Evolutionary conservation across 495 filamentous ascomycete species (phyloP), one percentile per base, ranked within the genome.

Genomic region (Penicillium salamii): DNA sequence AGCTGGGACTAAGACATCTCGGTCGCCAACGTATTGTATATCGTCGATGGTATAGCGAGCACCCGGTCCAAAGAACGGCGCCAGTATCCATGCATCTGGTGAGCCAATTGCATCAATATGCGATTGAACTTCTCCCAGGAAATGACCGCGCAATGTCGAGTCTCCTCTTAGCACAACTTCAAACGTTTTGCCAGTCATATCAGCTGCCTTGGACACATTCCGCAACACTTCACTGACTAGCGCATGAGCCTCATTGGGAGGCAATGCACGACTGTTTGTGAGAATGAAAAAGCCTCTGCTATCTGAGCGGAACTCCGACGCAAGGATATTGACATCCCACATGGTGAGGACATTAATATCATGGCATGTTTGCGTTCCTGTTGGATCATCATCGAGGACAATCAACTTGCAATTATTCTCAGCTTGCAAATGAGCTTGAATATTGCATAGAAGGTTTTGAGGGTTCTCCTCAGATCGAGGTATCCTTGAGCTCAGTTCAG

Each of bases 91-190:
- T 39, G 36, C 36, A 39, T 39, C 36, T 15, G 36, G 36, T 20
- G 36, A 23, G 18, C 36, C 17, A 39, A 39, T 39, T 18, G 36
- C 21, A 21, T 39, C 36, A 39, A 39, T 39, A 21, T 20, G 18
- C 15, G 36, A 39, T 21, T 39, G 17, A 9, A 39, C 17, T 39
- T 39, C 36, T 21, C 21, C 36, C 11, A 39, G 36, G 15, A 39
- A 39, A 39, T 39, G 36, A 21, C 36, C 36, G 21, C 36, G 36
- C 36, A 39, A 39, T 39, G 36, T 39, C 20, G 36, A 39, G 36
- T 39, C 36, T 13, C 36, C 36, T 18, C 36, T 15, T 20, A 39
- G 36, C 3, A 39, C 36, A 21, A 39, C 36, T 23, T 39, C 36
- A 18, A 39, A 39, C 18, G 20, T 23, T 21, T 39, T 19, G 12